Base-by-base conservation (phyloP, 192 early-diverging fungal genomes). In the Oehlia diaphana region DNA sequence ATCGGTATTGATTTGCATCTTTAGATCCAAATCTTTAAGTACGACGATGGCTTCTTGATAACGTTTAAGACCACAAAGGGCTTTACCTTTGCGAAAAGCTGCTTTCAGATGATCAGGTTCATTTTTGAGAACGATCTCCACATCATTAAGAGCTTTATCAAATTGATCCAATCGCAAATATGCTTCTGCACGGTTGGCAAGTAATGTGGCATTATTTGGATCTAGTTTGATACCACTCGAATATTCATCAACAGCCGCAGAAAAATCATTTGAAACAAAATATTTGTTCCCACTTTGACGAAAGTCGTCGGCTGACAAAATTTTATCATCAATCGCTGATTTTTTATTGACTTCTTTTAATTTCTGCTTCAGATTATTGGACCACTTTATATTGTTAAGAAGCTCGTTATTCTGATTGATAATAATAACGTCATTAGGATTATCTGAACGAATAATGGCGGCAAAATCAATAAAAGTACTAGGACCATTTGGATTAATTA, bases 31-130 rank as follows among this genome's bases (percentile, higher is more conserved):
- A 33, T 73, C 72, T 33, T n/a, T 44, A 26, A 73, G 33, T 4
- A 19, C 53, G 44, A 16, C 28, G 28, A 73, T 37, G 12, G 72
- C 49, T 73, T 73, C 72, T 73, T 47, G n/a, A 58, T 73, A 73
- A 23, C 72, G 21, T 58, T 73, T 73, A 53, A 73, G 72, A 53
- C 26, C 49, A 53, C 8, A 13, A 0, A 73, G 47, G 58, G 72
- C 72, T 58, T 73, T 73, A 14, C 47, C 72, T 31, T 49, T 73
- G 7, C 42, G 50, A 31, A 49, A 8, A 53, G 21, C 31, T 73
- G 72, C 72, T 23, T 73, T 73, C 21, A 31, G 7, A 73, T 73
- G 72, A 26, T 53, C 21, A 21, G 42, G 37, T 5, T 73, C 72
- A 16, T 13, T 4, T 0, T 26, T 58, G 19, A 73, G 49, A n/a